A percentile compares a stretch with the other conserved stretches of the same genome.
phyloP scores from a whole-genome alignment of 306 rosid genomes.

The Clitoria ternatea region DNA sequence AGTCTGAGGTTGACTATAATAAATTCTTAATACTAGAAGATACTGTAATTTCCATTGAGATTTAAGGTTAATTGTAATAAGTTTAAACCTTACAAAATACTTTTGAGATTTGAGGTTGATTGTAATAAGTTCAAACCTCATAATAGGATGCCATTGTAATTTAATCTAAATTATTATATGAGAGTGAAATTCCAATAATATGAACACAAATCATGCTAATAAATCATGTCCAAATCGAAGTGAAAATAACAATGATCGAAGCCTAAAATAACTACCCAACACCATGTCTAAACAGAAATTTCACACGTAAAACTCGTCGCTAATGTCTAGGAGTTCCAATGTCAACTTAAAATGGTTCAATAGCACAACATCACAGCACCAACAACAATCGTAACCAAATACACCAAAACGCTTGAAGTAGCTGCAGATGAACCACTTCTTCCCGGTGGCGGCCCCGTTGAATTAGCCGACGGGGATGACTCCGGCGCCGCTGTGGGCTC shows the following conservation, averaged over 20 bases:
- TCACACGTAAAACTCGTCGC: background rate
- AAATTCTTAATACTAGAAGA: no score
- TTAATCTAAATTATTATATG: background rate
- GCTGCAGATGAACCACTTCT: background rate
- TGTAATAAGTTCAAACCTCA: no score
- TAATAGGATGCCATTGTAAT: no score
- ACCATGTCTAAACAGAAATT: no score
- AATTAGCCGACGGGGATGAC: background rate
- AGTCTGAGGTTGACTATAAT: no score
- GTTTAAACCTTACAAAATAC: no score
- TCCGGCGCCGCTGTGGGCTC: background rate
- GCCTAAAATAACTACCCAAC: background rate
- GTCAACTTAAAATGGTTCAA: conserved; percentile 2
- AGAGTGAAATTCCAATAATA: background rate
- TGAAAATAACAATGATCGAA: background rate
- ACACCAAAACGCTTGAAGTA: conserved; percentile 33
- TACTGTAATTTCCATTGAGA: no score
- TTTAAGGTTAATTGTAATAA: no score
- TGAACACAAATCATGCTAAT: background rate
- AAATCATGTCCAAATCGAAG: background rate
- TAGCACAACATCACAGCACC: conserved; percentile 18
- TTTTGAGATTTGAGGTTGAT: no score
- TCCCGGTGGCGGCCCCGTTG: conserved; percentile 3
- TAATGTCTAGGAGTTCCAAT: background rate
- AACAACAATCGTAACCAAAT: conserved; percentile 21